A percentile compares a stretch with the other conserved stretches of the same genome.
Conservation (phyloP, 2,329 filamentous ascomycete species). For the Fusarium tjaetaba region DNA sequence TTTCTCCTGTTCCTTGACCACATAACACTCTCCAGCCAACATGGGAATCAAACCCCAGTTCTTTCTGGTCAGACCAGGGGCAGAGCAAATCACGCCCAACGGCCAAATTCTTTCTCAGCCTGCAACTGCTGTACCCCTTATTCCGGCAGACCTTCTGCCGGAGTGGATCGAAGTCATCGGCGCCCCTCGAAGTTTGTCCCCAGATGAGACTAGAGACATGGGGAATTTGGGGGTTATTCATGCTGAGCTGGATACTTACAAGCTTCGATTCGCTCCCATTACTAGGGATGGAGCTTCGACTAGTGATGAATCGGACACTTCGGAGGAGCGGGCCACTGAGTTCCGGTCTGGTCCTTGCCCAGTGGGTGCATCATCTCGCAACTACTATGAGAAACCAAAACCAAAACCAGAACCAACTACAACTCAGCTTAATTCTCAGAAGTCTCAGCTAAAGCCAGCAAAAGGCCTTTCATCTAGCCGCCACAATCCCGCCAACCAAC, state of each 20-base stretch:
- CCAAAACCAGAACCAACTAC: not conserved
- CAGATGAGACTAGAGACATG: slow-evolving; percentile 52
- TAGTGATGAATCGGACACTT: slow-evolving; percentile 1
- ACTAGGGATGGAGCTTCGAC: not conserved
- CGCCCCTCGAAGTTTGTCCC: slow-evolving; percentile 54
- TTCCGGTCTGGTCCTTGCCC: not conserved
- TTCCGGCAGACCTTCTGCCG: slow-evolving; percentile 64
- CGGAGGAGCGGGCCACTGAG: not conserved
- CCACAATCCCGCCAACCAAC: slow-evolving; percentile 25
- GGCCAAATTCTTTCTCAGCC: slow-evolving; percentile 40
- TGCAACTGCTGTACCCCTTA: slow-evolving; percentile 60
- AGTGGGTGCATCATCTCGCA: not conserved
- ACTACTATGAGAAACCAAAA: not conserved
- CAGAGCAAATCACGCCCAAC: slow-evolving; percentile 33
- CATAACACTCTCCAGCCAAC: not conserved
- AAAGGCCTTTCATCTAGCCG: slow-evolving; percentile 31
- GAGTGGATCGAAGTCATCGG: slow-evolving; percentile 55
- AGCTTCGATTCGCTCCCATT: slow-evolving; percentile 24
- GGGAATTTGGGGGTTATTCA: slow-evolving; percentile 50
- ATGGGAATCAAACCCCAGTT: slow-evolving; percentile 43
- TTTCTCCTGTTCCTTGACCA: not conserved
- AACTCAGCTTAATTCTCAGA: not conserved
- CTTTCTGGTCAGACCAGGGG: slow-evolving; percentile 57
- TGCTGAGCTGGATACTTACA: slow-evolving; percentile 30
- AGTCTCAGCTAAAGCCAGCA: not conserved